Evolutionary conservation across 1,284 basidiomycete genomes (phyloP).

Genomic region (Leccinum fuscescens): DNA sequence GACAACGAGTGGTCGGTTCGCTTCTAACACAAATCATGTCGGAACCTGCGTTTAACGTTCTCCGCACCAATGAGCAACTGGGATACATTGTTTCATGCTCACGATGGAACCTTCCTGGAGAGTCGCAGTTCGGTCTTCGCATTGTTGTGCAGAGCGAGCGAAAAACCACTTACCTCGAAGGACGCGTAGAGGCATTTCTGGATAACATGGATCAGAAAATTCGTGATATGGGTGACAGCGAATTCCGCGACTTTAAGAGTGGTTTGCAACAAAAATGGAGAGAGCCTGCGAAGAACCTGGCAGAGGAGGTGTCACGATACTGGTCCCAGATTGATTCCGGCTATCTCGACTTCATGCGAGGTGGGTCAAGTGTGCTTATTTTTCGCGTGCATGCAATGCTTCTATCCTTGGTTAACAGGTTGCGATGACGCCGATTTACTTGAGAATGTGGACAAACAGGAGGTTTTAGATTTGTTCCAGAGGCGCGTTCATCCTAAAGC

Average conservation of each 20-base stretch:
- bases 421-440: conserved; percentile 24
- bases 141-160: conserved; percentile 92
- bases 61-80: conserved; percentile 96
- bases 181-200: conserved; percentile 86
- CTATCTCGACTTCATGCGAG: conserved; percentile 65
- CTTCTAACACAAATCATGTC: conserved; percentile 76
- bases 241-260: conserved; percentile 65
- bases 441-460: conserved; percentile 63
- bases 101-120: conserved; percentile 54
- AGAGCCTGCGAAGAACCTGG: conserved; percentile 74
- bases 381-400: not conserved
- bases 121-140: conserved; percentile 76
- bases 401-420: conserved; percentile 13
- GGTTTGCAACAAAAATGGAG: conserved; percentile 63
- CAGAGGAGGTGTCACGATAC: conserved; percentile 63
- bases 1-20: conserved; percentile 55
- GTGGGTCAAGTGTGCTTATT: conserved; percentile 40
- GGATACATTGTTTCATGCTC: conserved; percentile 84
- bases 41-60: conserved; percentile 91
- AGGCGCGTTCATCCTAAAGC: conserved; percentile 72
- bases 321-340: conserved; percentile 71
- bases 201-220: conserved; percentile 63
- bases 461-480: conserved; percentile 77
- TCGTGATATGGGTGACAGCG: conserved; percentile 55
- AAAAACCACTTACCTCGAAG: conserved; percentile 81